Evolutionary conservation across 805 yeast species (phyloP), one percentile per base, ranked within the genome.

Genomic region (Lipomyces mesembrius): DNA sequence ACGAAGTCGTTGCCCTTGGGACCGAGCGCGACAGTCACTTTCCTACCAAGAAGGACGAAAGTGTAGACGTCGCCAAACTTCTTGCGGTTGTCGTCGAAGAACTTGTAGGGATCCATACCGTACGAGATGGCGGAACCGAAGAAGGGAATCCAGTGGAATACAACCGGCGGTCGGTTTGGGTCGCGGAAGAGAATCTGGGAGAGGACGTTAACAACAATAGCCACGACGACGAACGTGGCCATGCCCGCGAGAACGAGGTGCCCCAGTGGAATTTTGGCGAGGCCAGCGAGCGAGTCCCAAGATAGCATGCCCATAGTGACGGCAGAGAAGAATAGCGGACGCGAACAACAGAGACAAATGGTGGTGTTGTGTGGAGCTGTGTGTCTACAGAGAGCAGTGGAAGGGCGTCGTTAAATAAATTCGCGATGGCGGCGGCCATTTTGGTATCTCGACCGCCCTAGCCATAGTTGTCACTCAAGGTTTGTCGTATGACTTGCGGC

Each of bases 1-100:
- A 94, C 92, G 77, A 95, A 93, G 78, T 95, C 99, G 79, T 95
- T 97, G 72, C 99, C 99, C 80, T 91, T 91, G 74, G 98, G 98
- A 60, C 98, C 99, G 74, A 95, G 82, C 76, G 91, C 92, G 64
- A 95, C 99, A 5, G 98, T 93, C 97, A 94, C 92, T 52, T 87
- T 89, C 75, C 86, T 90, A 63, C 99, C 99, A 73, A 95, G 83
- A 77, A 95, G 79, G 70, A 93, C 85, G 76, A 95, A 95, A 32
- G 98, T 88, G 76, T 92, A 95, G 60, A 92, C 91, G 78, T 95
- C 98, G 71, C 99, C 99, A 75, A 94, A 86, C 77, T 92, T 89
- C 72, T 83, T 77, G 72, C 92, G 90, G 79, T 93, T 89, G 53
- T 83, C 81, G 70, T 85, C 89, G 75, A 95, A 95, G 78, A 95